A percentile compares a stretch with the other conserved stretches of the same genome.
Conservation (phyloP, 495 filamentous ascomycete genomes). For the Penicillium robsamsonii region DNA sequence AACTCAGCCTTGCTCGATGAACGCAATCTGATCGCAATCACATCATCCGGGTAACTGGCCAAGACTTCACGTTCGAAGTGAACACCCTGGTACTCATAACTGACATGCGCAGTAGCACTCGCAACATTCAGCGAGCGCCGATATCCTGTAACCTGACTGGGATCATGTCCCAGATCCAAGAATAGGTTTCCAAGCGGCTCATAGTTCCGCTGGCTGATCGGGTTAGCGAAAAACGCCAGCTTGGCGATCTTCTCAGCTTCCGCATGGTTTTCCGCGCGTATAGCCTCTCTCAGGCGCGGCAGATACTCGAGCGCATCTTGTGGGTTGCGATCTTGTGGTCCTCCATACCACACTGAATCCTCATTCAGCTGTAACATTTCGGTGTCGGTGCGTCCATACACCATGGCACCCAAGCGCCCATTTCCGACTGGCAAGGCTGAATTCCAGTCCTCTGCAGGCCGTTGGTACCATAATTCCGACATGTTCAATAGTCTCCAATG, state of each 20-base stretch:
- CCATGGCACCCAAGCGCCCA: slow-evolving; percentile 50
- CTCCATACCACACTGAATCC: slow-evolving; percentile 54
- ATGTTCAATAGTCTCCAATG: slow-evolving; percentile 11
- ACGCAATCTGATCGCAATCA: slow-evolving; percentile 41
- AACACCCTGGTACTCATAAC: slow-evolving; percentile 36
- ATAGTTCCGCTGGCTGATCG: slow-evolving; percentile 47
- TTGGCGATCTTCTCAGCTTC: slow-evolving; percentile 43
- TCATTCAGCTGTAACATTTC: slow-evolving; percentile 54
- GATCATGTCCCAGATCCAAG: slow-evolving; percentile 44
- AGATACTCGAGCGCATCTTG: slow-evolving; percentile 34
- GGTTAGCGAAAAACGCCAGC: slow-evolving; percentile 41
- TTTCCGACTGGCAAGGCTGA: slow-evolving; percentile 49
- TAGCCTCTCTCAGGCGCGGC: slow-evolving; percentile 37
- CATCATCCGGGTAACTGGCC: slow-evolving; percentile 41
- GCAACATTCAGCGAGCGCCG: slow-evolving; percentile 44
- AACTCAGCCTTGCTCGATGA: slow-evolving; percentile 30
- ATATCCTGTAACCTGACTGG: slow-evolving; percentile 35
- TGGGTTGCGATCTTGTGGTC: slow-evolving; percentile 45
- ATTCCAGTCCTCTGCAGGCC: slow-evolving; percentile 23
- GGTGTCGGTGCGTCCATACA: slow-evolving; percentile 44
- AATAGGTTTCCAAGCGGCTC: slow-evolving; percentile 46
- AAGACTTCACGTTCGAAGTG: slow-evolving; percentile 35
- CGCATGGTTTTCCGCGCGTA: slow-evolving; percentile 39
- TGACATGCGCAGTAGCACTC: slow-evolving; percentile 34
- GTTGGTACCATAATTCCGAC: slow-evolving; percentile 37